phyloP scores from a whole-genome alignment of 345 rosid species.

The Eucalyptus sideroxylon region DNA sequence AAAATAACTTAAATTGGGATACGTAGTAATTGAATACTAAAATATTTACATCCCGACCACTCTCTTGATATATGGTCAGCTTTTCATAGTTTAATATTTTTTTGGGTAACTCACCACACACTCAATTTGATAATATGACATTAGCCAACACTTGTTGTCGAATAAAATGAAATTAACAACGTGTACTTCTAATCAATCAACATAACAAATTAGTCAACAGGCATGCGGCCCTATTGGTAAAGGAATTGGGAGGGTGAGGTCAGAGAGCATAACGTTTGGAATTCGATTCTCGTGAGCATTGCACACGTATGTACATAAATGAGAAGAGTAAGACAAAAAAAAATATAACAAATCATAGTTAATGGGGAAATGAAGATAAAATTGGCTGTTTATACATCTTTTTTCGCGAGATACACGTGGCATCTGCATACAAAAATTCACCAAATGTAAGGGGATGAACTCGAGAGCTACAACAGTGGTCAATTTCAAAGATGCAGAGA shows the following conservation, averaged over 20 bases:
- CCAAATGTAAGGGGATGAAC: not conserved
- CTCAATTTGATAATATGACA: not conserved
- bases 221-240: not conserved
- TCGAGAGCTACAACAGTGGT: not conserved
- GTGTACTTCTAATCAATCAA: not conserved
- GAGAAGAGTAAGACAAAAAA: not conserved
- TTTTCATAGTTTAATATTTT: not conserved
- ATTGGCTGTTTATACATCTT: too few relatives aligned
- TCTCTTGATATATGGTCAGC: not conserved
- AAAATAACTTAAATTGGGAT: not conserved
- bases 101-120: not conserved
- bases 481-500: not conserved
- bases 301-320: too few relatives aligned
- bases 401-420: not conserved
- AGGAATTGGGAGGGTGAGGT: not conserved
- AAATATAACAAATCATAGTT: too few relatives aligned
- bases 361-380: too few relatives aligned
- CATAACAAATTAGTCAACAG: not conserved
- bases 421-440: not conserved
- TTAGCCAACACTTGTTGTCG: not conserved
- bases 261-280: not conserved
- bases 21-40: not conserved
- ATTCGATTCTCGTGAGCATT: not conserved
- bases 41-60: not conserved
- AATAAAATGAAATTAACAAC: not conserved